Base-by-base conservation (phyloP, 1,284 basidiomycete genomes). In the Rhizoctonia solani region DNA sequence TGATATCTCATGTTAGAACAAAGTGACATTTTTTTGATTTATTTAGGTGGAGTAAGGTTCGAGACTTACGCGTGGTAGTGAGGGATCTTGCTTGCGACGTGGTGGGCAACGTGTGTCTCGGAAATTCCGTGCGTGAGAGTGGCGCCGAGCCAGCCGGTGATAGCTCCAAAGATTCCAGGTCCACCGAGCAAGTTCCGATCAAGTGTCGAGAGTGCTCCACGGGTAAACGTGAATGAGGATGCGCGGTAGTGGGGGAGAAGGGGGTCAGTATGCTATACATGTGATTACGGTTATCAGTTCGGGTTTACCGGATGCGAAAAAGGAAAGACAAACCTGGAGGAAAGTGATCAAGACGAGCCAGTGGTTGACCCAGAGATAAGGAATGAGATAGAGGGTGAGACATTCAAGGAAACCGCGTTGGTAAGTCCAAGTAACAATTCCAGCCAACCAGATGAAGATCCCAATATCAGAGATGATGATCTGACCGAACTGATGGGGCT, bases 341-440 rank as follows among this genome's bases (percentile, higher is more conserved):
- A 92, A 95, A 30, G 93, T 95, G 80, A 95, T 94, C 72, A 92
- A 76, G 69, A 96, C 91, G 65, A 96, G 83, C 92, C 93, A 95
- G 83, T 92, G 89, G 80, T 84, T 83, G 74, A 82, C 92, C 86
- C 88, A 94, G 71, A 99, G 83, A 83, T 99, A 99, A 61, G 95
- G 93, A 23, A 93, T 83, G 67, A 91, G 77, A 78, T 98, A 99
- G 74, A 92, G 80, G 70, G 85, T 82, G 80, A 93, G 85, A 66
- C 98, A 88, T 69, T 88, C 87, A 59, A 79, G 76, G 79, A 95
- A 90, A 19, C 92, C 88, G 66, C 83, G 87, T 67, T 83, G 77
- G 77, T 85, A 82, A 69, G 85, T 83, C 75, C 86, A 87, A 58
- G 79, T 79, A 21, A 72, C 79, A 56, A 98, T 74, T n/a, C 78